Base-by-base conservation (phyloP, 2,329 filamentous ascomycete genomes). In the Cyphellophora europaea region DNA sequence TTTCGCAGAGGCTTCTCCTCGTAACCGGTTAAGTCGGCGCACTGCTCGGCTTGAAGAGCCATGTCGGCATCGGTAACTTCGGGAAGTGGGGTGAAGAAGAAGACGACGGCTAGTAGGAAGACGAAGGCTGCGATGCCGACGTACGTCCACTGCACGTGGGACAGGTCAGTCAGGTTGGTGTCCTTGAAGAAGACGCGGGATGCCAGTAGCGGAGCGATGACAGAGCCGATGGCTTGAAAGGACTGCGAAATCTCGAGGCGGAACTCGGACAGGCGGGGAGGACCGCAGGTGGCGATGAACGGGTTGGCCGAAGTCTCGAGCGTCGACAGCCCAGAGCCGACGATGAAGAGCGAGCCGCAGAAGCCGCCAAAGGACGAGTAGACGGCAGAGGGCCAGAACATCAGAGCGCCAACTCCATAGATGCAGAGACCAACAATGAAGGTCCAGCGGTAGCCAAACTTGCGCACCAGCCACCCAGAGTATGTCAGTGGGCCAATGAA, bases 311-410 rank as follows among this genome's bases (percentile, higher is more conserved):
- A 79, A 0, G 82, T 85, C 59, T 88, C 82, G 12, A 88, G 72
- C 0, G 81, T 81, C 1, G 77, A 77, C 1, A 87, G 66, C 4
- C 81, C 82, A 37, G 77, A 78, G 18, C 81, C 82, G 39, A 86
- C 79, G 42, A 87, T 72, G 56, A 87, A 84, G 47, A 83, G 67
- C 17, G 41, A 41, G 21, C 47, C 73, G 49, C 80, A 85, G 60
- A 87, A 88, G 6, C 82, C 83, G 16, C 69, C 74, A 50, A 87
- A 88, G 11, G 75, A 82, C 29, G 71, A 69, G 40, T 85, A 71
- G 6, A 88, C 74, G 5, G 79, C 81, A 2, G 79, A 81, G 0
- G 84, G 84, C 84, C 83, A 91, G 61, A 89, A 88, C 61, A 87
- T 85, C 44, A 89, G 74, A 21, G 82, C 84, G 2, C 80, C 81